Percentiles rank a stretch among this genome's conserved stretches.
Evolutionary conservation across 2,329 filamentous ascomycete species (phyloP).

Genomic region (Diaporthe amygdali): DNA sequence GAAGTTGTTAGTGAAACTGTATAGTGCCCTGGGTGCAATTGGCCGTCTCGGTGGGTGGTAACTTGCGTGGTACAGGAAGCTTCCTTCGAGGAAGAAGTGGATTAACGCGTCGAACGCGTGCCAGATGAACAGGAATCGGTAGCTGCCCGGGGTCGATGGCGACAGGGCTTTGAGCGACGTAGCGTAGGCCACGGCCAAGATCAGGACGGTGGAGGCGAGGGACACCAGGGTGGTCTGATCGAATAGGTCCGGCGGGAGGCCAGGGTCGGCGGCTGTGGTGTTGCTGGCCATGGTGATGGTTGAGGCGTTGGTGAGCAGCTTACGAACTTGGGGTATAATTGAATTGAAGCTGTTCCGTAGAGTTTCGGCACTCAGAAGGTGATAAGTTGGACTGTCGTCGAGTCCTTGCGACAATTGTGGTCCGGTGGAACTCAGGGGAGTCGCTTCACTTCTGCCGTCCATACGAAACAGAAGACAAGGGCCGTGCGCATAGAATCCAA

Average conservation of each 20-base stretch:
- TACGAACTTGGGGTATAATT: neutral
- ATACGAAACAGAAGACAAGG: neutral
- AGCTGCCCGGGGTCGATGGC: slow-evolving; percentile 55
- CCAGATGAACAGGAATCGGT: slow-evolving; percentile 89
- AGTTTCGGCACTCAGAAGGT: neutral
- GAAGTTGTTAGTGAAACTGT: neutral
- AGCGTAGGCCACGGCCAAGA: slow-evolving; percentile 55
- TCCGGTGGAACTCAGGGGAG: neutral
- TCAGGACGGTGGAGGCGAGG: slow-evolving; percentile 58
- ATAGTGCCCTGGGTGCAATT: neutral
- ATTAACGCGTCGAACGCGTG: slow-evolving; percentile 92
- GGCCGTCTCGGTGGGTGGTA: no score
- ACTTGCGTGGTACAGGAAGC: slow-evolving; percentile 78
- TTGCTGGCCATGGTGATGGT: slow-evolving; percentile 12
- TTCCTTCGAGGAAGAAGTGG: slow-evolving; percentile 89
- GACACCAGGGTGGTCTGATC: slow-evolving; percentile 66
- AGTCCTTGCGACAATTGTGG: neutral
- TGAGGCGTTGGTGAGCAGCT: neutral
- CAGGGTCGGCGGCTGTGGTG: slow-evolving; percentile 19
- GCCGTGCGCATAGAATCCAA: neutral
- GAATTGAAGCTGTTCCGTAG: neutral
- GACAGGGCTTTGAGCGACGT: slow-evolving; percentile 55
- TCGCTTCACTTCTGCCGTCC: neutral
- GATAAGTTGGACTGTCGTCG: neutral
- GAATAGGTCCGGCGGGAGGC: slow-evolving; percentile 60